A percentile compares a stretch with the other conserved stretches of the same genome.
Evolutionary conservation across 2,329 filamentous ascomycete genomes (phyloP).

Genomic region (Fusarium poae): DNA sequence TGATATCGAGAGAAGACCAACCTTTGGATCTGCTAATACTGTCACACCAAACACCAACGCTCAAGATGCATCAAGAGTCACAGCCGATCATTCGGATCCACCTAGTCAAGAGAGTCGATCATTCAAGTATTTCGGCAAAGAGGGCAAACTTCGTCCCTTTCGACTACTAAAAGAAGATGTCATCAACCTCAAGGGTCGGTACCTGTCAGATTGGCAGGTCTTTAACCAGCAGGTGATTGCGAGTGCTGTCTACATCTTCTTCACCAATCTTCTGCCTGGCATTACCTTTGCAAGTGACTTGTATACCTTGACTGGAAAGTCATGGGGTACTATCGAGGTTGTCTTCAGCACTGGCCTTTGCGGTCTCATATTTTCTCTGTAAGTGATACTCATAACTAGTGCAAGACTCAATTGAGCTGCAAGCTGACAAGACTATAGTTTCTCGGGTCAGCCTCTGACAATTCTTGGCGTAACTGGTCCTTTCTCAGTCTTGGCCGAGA

Average conservation of each 20-base stretch:
- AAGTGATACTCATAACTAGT: conserved; percentile 42
- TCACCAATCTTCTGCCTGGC: conserved; percentile 74
- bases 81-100: neutral
- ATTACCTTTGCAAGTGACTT: conserved; percentile 77
- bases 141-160: conserved; percentile 64
- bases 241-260: conserved; percentile 75
- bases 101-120: neutral
- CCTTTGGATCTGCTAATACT: conserved; percentile 28
- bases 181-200: conserved; percentile 60
- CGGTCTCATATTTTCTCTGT: conserved; percentile 73
- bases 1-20: conserved; percentile 16
- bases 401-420: neutral
- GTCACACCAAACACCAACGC: conserved; percentile 16
- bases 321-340: conserved; percentile 76
- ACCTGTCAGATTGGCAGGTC: conserved; percentile 66
- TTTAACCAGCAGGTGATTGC: conserved; percentile 75
- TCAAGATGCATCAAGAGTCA: conserved; percentile 1
- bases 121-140: conserved; percentile 50
- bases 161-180: conserved; percentile 65
- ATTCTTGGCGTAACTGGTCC: conserved; percentile 76
- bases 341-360: conserved; percentile 75
- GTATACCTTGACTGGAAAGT: conserved; percentile 71
- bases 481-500: conserved; percentile 75
- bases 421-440: conserved; percentile 45
- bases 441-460: conserved; percentile 72